Evolutionary conservation across 2,329 filamentous ascomycete genomes (phyloP).

Genomic region (Ascochyta pisi): DNA sequence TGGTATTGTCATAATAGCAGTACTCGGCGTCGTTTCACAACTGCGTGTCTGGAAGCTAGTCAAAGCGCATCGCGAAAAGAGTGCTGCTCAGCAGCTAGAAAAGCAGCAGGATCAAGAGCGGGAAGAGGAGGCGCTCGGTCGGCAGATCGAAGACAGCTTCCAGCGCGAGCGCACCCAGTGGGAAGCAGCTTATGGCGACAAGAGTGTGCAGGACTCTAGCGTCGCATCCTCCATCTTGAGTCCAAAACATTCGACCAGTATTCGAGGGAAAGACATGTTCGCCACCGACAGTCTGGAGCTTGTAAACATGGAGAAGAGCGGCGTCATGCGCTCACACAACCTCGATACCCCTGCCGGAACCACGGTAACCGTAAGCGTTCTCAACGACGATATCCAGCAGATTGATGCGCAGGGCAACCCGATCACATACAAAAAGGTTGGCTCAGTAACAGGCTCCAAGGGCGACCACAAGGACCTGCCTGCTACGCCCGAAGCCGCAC

Average conservation of each 20-base stretch:
- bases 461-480: constrained; percentile 7
- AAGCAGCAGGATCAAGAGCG: constrained; percentile 65
- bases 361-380: constrained; percentile 62
- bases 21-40: constrained; percentile 82
- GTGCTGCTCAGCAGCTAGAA: constrained; percentile 55
- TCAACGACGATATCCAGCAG: constrained; percentile 56
- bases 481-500: constrained; percentile 7
- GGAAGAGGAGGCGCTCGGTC: constrained; percentile 74
- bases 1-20: constrained; percentile 73
- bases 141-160: constrained; percentile 68
- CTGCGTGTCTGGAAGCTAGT: constrained; percentile 85
- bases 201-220: constrained; percentile 59
- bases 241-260: constrained; percentile 43
- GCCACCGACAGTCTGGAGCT: constrained; percentile 62
- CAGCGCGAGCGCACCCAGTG: constrained; percentile 70
- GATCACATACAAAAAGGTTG: constrained; percentile 14
- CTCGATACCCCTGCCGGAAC: constrained; percentile 48
- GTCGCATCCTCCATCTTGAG: constrained; percentile 52
- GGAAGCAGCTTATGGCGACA: constrained; percentile 79
- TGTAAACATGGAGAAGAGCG: constrained; percentile 56
- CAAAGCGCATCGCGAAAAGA: constrained; percentile 58
- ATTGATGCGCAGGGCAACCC: constrained; percentile 44
- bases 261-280: constrained; percentile 48
- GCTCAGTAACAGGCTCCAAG: neutral
- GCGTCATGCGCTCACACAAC: constrained; percentile 49